phyloP scores from a whole-genome alignment of 768 basidiomycete genomes.

The Flagelloscypha sp. region DNA sequence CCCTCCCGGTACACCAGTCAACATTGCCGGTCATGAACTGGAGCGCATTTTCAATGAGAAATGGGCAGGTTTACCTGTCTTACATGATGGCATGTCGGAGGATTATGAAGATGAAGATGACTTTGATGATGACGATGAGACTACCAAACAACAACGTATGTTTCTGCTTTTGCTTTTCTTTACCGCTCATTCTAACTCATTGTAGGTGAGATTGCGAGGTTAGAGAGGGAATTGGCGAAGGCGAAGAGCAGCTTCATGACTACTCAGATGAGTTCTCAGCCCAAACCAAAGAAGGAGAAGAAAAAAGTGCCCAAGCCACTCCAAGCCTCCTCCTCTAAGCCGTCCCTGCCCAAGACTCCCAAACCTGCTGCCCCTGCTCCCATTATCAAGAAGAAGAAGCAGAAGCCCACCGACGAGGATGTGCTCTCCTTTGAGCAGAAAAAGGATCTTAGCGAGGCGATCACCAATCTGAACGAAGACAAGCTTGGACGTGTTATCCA shows the following conservation, averaged over 20 bases:
- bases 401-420: conserved; percentile 72
- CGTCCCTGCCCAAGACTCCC: conserved; percentile 35
- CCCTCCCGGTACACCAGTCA: conserved; percentile 78
- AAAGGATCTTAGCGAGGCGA: conserved; percentile 95
- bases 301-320: conserved; percentile 44
- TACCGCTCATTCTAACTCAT: conserved; percentile 15
- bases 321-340: conserved; percentile 60
- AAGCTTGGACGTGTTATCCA: conserved; percentile 87
- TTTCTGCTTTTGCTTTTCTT: conserved; percentile 11
- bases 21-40: conserved; percentile 79
- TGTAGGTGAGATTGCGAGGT: conserved; percentile 60
- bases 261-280: conserved; percentile 48
- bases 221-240: conserved; percentile 81
- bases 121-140: conserved; percentile 59
- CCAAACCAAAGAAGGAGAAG: conserved; percentile 50
- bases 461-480: conserved; percentile 71
- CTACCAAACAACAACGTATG: conserved; percentile 63
- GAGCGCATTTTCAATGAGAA: conserved; percentile 87
- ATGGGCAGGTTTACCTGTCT: conserved; percentile 70
- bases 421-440: conserved; percentile 93
- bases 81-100: conserved; percentile 45
- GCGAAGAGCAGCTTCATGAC: conserved; percentile 64
- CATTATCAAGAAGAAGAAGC: conserved; percentile 49
- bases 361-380: conserved; percentile 29
- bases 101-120: conserved; percentile 63